Evolutionary conservation across 805 yeast genomes (phyloP), one percentile per base, ranked within the genome.

Genomic region (Dipodascopsis uninucleata): DNA sequence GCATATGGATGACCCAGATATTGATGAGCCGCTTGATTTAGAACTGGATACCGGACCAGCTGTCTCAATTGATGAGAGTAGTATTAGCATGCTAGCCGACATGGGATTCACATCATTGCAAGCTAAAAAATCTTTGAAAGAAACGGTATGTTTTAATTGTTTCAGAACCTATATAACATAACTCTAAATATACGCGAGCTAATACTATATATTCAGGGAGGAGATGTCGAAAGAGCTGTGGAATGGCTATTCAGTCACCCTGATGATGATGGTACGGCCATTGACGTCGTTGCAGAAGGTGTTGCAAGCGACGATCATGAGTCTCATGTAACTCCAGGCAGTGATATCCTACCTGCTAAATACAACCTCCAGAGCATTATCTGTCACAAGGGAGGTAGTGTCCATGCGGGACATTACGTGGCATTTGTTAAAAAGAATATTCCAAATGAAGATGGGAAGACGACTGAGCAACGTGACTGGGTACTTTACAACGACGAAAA

Each of bases 381-480:
- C 12, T 87, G 96, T 61, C 97, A 88, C 63, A 89, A 88, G 62
- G 97, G 97, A 5, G 71, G 79, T 1, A 82, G 95, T 9, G 82
- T 86, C 1, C 96, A 89, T 55, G 85, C 95, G 0, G 96, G 96
- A 0, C 97, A 88, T 62, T 88, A 88, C 63, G 96, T 89, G 31
- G 85, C 81, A 1, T 88, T 83, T 58, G 69, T 85, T 25, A 74
- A 71, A 44, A 75, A 77, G 47, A 41, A 39, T 1, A 45, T 64
- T 2, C 57, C 69, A 8, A 22, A 14, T 10, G 35, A 8, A 3
- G n/a, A 18, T 12, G 44, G 38, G 16, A n/a, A 28, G 20, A 38
- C 26, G 8, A 28, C n/a, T 5, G 73, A 69, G 1, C 61, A 57
- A 41, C 60, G 52, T 9, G 67, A 70, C 41, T 87, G 95, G 95